These are phyloP conservation scores for Daedaleopsis nitida DNA, from an alignment of 768 basidiomycete genomes.

Conservation along the genomic window DNA sequence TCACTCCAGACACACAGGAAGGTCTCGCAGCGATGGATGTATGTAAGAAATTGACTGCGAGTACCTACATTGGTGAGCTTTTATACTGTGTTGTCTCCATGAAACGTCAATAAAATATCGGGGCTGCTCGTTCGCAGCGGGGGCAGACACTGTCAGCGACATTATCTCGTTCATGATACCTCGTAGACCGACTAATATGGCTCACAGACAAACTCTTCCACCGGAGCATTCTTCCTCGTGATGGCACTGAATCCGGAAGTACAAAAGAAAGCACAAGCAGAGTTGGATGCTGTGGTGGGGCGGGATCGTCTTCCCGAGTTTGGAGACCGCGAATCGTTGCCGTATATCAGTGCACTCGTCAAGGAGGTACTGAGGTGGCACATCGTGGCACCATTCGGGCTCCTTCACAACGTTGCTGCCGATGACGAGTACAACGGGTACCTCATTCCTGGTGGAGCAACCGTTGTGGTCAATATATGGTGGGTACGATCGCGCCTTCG, in stretches of 20 bases:
- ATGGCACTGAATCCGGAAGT: slow-evolving; percentile 8
- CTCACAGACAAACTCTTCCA: not conserved
- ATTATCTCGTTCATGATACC: not conserved
- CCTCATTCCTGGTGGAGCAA: slow-evolving; percentile 38
- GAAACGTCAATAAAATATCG: too few relatives aligned
- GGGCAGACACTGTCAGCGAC: not conserved
- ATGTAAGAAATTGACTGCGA: not conserved
- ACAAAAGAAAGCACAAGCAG: slow-evolving; percentile 11
- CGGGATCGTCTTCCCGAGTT: slow-evolving; percentile 13
- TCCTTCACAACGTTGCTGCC: slow-evolving; percentile 33
- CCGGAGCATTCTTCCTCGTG: not conserved
- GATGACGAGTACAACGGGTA: slow-evolving; percentile 43
- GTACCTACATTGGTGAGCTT: not conserved
- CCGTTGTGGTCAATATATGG: slow-evolving; percentile 23
- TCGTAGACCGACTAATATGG: too few relatives aligned
- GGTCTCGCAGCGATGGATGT: not conserved
- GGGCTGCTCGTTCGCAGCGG: not conserved
- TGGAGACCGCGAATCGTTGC: slow-evolving; percentile 5
- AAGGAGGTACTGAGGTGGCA: slow-evolving; percentile 14
- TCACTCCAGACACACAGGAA: not conserved
- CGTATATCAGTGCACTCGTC: slow-evolving; percentile 10
- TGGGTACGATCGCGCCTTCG: not conserved
- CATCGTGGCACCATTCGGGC: not conserved
- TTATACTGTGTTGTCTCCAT: not conserved
- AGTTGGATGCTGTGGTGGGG: slow-evolving; percentile 14